Percentiles rank a stretch among this genome's conserved stretches.
Conservation (phyloP, 75 land plant genomes). For the Pinus albicaulis region DNA sequence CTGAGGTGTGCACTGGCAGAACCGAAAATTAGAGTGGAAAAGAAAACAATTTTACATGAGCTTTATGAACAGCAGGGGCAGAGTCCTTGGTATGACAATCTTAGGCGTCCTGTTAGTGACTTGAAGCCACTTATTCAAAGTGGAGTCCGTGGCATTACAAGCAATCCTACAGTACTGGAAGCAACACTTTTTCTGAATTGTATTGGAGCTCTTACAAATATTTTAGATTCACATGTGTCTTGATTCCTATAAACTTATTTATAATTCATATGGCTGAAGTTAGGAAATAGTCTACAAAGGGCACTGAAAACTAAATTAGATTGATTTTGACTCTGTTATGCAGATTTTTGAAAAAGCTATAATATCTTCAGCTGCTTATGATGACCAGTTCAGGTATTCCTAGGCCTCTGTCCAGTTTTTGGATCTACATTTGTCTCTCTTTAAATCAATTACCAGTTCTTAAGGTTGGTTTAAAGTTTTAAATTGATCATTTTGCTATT, state of each 20-base stretch:
- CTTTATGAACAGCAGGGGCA: conserved; percentile 87
- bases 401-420: background rate
- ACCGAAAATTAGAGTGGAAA: conserved; percentile 11
- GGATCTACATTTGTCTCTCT: background rate
- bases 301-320: background rate
- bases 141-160: conserved; percentile 97
- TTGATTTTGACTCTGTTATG: conserved; percentile 5
- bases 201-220: background rate
- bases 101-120: conserved; percentile 91
- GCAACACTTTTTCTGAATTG: background rate
- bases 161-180: conserved; percentile 86
- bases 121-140: conserved; percentile 81
- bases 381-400: conserved; percentile 89
- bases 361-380: conserved; percentile 86
- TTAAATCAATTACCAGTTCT: background rate
- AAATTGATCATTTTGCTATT: too few species aligned
- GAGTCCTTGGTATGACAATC: conserved; percentile 98
- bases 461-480: too few species aligned
- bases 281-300: background rate
- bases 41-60: conserved; percentile 85
- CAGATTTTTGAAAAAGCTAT: conserved; percentile 99
- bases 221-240: background rate
- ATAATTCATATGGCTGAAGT: background rate
- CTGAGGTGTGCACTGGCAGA: conserved; percentile 20
- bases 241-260: background rate